Evolutionary conservation across 805 yeast genomes (phyloP), one percentile per base, ranked within the genome.

Genomic region (Kluyveromyces lactis): DNA sequence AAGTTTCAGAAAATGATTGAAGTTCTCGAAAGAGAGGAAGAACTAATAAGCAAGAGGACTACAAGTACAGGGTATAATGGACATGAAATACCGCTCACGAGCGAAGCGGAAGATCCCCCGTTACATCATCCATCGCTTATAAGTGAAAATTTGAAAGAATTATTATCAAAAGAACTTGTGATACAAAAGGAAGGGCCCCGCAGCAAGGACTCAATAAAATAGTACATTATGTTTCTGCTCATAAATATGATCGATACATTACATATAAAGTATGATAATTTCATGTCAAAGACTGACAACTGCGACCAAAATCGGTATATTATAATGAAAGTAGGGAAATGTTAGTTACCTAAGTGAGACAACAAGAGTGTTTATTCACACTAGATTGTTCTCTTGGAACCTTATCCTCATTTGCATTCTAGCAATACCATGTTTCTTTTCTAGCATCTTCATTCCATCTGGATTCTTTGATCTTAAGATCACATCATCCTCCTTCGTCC

Each of bases 1-100:
- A 75, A 83, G 47, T 92, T 87, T 59, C 73, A 77, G 52, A 79
- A 86, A 44, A 81, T 87, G 71, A 75, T 89, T 40, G 84, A 78
- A 40, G 71, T 87, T 26, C 76, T 87, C 49, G 95, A 87, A 55
- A 57, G 83, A 32, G 71, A 69, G 39, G 52, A 55, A 15, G 58
- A 57, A 26, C 47, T 50, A 9, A 37, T 43, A 8, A 46, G 39
- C 26, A 27, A 40, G 4, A 30, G 42, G 6, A 30, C 39, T 5
- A 13, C 26, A 12, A 13, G 42, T 17, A 18, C 30, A 10, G 40
- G 35, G 21, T 29, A 31, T 4, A 33, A 32, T 28, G 41, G 36
- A 11, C 32, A 31, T 35, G 29, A 35, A 19, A 12, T 17, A 17
- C 21, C 30, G 18, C 10, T 17, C 16, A 26, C 36, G 18, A 40